phyloP scores from a whole-genome alignment of 768 basidiomycete genomes.

The Mycena vulgaris region DNA sequence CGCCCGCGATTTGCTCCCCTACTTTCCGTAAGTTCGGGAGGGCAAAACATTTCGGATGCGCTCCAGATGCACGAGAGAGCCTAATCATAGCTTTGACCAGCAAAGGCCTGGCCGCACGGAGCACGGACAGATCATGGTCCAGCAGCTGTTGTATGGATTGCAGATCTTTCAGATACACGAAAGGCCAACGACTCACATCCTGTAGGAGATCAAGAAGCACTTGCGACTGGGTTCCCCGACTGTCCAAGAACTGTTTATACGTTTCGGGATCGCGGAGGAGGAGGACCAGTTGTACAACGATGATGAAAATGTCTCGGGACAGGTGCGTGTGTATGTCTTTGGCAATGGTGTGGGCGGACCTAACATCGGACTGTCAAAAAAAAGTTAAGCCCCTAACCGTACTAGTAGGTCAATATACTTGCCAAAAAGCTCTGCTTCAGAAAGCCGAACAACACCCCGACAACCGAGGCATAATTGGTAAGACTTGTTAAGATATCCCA shows the following conservation, averaged over 20 bases:
- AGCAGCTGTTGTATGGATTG: neutral
- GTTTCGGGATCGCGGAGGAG: neutral
- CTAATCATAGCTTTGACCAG: slow-evolving; percentile 28
- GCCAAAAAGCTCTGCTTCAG: no score
- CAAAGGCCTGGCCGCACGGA: slow-evolving; percentile 2
- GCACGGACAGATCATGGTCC: slow-evolving; percentile 3
- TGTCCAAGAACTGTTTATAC: neutral
- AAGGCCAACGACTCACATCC: neutral
- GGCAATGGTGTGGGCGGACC: neutral
- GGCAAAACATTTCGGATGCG: slow-evolving; percentile 28
- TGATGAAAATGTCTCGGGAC: neutral
- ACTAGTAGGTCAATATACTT: no score
- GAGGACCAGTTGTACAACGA: neutral
- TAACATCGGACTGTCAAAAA: no score
- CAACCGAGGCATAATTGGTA: no score
- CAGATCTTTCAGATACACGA: neutral
- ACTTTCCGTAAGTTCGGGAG: slow-evolving; percentile 26
- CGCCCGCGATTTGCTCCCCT: slow-evolving; percentile 34
- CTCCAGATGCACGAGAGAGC: slow-evolving; percentile 23
- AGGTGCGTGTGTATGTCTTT: neutral
- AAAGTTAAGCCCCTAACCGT: no score
- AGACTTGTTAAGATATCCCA: no score
- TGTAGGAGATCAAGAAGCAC: slow-evolving; percentile 31
- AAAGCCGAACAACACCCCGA: no score
- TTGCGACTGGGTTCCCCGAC: neutral